Conservation (phyloP, 176 grass and related monocot species). For the Triticum turgidum region DNA sequence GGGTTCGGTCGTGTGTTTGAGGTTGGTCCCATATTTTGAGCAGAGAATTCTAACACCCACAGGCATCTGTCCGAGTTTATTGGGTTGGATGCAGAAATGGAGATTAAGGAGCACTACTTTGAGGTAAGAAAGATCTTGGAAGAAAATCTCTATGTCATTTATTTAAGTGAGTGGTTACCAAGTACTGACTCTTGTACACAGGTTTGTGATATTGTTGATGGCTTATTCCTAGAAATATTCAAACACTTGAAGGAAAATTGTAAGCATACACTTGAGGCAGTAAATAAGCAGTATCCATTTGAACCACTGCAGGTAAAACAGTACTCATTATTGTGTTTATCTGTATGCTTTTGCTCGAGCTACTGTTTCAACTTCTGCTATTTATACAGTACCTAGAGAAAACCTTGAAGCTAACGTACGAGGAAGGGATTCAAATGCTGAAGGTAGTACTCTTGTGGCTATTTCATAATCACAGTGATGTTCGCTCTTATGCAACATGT, state of each 20-base stretch:
- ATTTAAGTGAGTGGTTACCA: not conserved
- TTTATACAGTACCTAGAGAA: constrained; percentile 71
- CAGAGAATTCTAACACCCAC: constrained; percentile 83
- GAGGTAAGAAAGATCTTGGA: constrained; percentile 48
- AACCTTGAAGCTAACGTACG: constrained; percentile 72
- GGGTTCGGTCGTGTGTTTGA: constrained; percentile 81
- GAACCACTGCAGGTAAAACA: constrained; percentile 33
- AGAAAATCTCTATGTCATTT: not conserved
- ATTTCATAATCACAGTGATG: no score
- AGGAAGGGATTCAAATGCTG: constrained; percentile 82
- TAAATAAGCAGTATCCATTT: constrained; percentile 81
- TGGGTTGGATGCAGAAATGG: constrained; percentile 90
- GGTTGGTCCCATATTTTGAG: constrained; percentile 74
- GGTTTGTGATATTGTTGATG: constrained; percentile 79
- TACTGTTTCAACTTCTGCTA: constrained; percentile 17
- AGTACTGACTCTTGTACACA: constrained; percentile 25
- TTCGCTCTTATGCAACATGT: no score
- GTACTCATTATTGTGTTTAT: not conserved
- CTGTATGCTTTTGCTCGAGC: not conserved
- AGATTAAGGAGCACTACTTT: constrained; percentile 92
- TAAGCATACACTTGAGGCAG: constrained; percentile 57
- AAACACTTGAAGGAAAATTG: constrained; percentile 73
- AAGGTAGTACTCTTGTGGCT: constrained; percentile 44
- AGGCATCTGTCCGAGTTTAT: constrained; percentile 86
- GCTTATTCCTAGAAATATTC: constrained; percentile 83